A percentile compares a stretch with the other conserved stretches of the same genome.
phyloP scores from a whole-genome alignment of 208 protist species.

The Sergeia podlipaevii region DNA sequence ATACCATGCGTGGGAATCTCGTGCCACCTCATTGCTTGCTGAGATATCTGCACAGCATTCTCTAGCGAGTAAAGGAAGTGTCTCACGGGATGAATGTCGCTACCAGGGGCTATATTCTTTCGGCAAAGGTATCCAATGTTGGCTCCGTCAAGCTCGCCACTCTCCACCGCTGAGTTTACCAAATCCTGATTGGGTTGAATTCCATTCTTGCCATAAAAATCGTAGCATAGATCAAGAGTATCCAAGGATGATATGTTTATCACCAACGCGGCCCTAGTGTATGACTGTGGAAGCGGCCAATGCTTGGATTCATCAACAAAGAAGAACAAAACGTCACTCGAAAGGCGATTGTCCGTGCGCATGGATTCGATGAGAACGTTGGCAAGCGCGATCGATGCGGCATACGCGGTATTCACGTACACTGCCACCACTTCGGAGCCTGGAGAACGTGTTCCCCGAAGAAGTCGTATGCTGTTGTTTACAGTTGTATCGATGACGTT shows the following conservation, averaged over 20 bases:
- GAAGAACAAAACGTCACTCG: constrained; percentile 61
- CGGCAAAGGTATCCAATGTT: constrained; percentile 36
- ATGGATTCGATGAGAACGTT: constrained; percentile 42
- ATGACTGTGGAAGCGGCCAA: constrained; percentile 50
- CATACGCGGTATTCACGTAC: constrained; percentile 47
- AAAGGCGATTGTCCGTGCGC: constrained; percentile 25
- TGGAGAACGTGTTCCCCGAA: constrained; percentile 52
- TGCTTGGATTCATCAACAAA: constrained; percentile 37
- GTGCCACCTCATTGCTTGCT: constrained; percentile 36
- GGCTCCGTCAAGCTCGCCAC: constrained; percentile 5
- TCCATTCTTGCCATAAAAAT: constrained; percentile 47
- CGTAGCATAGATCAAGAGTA: constrained; percentile 38
- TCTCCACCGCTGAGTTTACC: constrained; percentile 25
- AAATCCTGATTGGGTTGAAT: constrained; percentile 72
- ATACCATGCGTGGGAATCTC: constrained; percentile 36
- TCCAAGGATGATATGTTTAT: constrained; percentile 57
- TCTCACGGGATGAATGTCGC: not conserved
- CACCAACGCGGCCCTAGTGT: constrained; percentile 48
- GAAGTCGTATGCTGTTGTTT: constrained; percentile 22
- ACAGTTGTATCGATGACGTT: constrained; percentile 13
- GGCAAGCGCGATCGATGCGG: constrained; percentile 33
- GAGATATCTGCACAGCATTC: constrained; percentile 17
- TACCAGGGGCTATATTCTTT: not conserved
- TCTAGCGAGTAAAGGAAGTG: constrained; percentile 23
- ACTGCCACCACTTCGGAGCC: constrained; percentile 60